phyloP scores from a whole-genome alignment of 768 basidiomycete genomes.

The Symmetrospora coprosmae region DNA sequence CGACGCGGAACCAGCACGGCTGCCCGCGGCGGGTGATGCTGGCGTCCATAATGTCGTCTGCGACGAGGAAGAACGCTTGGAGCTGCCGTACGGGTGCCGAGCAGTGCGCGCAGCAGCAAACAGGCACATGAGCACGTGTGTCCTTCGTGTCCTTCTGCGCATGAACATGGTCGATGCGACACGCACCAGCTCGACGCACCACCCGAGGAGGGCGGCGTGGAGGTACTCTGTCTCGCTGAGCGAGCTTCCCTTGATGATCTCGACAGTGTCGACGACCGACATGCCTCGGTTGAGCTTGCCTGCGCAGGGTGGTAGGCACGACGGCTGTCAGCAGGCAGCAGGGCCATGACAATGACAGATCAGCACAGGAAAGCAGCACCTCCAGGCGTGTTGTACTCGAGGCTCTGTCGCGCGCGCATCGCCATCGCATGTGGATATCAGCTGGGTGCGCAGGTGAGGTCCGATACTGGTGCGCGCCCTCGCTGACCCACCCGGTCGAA shows the following conservation, averaged over 20 bases:
- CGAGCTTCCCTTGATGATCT: conserved; percentile 61
- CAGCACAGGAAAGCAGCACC: conserved; percentile 30
- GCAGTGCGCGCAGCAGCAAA: background rate
- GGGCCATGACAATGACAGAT: background rate
- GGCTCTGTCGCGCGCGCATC: conserved; percentile 51
- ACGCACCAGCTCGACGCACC: conserved; percentile 87
- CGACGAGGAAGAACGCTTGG: conserved; percentile 92
- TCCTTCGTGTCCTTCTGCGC: too few relatives aligned
- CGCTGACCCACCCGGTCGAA: conserved; percentile 56
- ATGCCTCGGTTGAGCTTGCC: conserved; percentile 95
- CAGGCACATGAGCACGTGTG: too few relatives aligned
- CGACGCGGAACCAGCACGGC: conserved; percentile 78
- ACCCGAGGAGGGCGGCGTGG: conserved; percentile 74
- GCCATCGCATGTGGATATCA: too few relatives aligned
- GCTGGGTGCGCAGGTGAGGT: too few relatives aligned
- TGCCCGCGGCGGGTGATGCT: conserved; percentile 86
- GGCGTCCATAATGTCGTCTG: conserved; percentile 94
- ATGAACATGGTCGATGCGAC: too few relatives aligned
- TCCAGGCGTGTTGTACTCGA: conserved; percentile 88
- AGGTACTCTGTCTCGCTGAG: conserved; percentile 74
- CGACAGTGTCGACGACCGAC: conserved; percentile 82
- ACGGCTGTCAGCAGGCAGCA: background rate
- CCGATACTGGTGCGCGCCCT: too few relatives aligned
- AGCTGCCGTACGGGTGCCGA: conserved; percentile 44
- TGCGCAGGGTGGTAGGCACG: background rate